phyloP scores from a whole-genome alignment of 441 rosid genomes.

The Aleurites moluccanus region DNA sequence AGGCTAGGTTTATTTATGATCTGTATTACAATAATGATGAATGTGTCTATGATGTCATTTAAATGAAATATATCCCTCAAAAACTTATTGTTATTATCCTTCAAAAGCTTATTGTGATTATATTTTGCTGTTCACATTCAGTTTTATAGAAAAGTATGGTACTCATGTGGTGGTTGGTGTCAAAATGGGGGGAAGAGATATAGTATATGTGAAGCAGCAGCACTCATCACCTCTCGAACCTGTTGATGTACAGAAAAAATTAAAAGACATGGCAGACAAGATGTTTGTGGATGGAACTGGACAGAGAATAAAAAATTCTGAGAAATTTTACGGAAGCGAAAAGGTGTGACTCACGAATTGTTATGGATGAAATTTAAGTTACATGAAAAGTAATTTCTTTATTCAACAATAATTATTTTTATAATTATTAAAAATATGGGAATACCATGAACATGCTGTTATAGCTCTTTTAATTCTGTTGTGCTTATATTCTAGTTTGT shows the following conservation, averaged over 20 bases:
- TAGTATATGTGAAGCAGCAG: constrained; percentile 80
- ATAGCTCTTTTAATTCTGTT: neutral
- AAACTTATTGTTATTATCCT: neutral
- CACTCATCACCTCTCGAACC: constrained; percentile 72
- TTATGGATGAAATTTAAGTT: neutral
- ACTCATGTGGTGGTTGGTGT: constrained; percentile 90
- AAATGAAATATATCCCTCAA: neutral
- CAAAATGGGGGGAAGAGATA: constrained; percentile 97
- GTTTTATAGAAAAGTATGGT: constrained; percentile 87
- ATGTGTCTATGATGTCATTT: neutral
- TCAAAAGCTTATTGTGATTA: neutral
- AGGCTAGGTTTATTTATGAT: neutral
- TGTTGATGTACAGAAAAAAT: constrained; percentile 67
- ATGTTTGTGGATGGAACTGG: constrained; percentile 41
- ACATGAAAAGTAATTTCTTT: no score
- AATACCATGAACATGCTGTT: neutral
- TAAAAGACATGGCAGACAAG: constrained; percentile 88
- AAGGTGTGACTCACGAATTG: constrained; percentile 19
- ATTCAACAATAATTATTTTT: neutral
- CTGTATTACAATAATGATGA: neutral
- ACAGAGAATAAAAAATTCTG: constrained; percentile 7
- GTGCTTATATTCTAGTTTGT: constrained; percentile 19
- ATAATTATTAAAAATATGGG: neutral
- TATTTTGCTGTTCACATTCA: constrained; percentile 28
- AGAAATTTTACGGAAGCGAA: constrained; percentile 17